These are phyloP conservation scores for Cylindrotheca closterium DNA, from an alignment of 108 stramenopile species.

Conservation along the genomic window DNA sequence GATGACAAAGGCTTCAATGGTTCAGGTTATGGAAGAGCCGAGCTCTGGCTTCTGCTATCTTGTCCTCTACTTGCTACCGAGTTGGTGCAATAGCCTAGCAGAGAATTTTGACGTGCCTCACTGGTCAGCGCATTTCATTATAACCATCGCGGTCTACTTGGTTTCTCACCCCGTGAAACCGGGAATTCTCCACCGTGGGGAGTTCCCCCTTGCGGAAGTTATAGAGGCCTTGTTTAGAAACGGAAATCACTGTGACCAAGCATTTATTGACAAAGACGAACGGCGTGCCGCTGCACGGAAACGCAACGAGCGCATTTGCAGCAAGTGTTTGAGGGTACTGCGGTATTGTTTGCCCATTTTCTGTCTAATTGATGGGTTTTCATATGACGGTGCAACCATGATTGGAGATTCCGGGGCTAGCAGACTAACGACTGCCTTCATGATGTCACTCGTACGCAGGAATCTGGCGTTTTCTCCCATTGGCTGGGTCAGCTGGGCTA, in stretches of 20 bases:
- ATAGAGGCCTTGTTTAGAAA: background rate
- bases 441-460: conserved; percentile 29
- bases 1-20: conserved; percentile 12
- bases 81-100: conserved; percentile 8
- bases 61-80: conserved; percentile 32
- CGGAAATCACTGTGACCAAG: background rate
- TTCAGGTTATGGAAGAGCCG: conserved; percentile 28
- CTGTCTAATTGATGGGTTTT: conserved; percentile 33
- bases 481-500: conserved; percentile 37
- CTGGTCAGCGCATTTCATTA: conserved; percentile 34
- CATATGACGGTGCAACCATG: conserved; percentile 26
- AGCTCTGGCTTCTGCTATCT: conserved; percentile 16
- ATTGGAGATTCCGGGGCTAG: conserved; percentile 25
- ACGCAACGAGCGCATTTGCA: conserved; percentile 16
- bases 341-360: conserved; percentile 22
- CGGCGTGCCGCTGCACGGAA: background rate
- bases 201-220: background rate
- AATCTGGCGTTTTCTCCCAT: conserved; percentile 25
- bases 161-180: conserved; percentile 16
- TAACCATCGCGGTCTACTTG: conserved; percentile 15
- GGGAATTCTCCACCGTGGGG: conserved; percentile 7
- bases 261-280: background rate
- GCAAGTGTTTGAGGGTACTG: conserved; percentile 11
- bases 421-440: conserved; percentile 28
- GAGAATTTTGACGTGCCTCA: conserved; percentile 24